Percentiles rank a stretch among this genome's conserved stretches.
phyloP scores from a whole-genome alignment of 352 stramenopile genomes.

The Globisporangium emineosum region DNA sequence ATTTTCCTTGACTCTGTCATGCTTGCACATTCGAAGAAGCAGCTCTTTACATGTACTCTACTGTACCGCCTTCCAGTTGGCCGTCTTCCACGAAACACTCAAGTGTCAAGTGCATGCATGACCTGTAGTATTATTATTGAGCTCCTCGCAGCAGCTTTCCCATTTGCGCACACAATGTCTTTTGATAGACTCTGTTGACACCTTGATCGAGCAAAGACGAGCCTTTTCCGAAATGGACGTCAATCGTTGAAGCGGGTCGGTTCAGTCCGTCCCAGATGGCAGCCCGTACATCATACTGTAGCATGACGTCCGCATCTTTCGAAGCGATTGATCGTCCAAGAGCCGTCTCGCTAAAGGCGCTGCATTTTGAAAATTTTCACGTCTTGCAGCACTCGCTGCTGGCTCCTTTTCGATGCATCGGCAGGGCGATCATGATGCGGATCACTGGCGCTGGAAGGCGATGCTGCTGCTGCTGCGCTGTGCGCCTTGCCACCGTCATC shows the following conservation, averaged over 20 bases:
- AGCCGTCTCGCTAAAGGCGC: slow-evolving; percentile 12
- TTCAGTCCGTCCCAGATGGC: neutral
- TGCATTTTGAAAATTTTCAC: slow-evolving; percentile 70
- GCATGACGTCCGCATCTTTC: neutral
- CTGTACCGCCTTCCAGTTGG: too few relatives aligned
- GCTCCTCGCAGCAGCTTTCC: too few relatives aligned
- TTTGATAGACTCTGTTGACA: neutral
- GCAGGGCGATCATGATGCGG: neutral
- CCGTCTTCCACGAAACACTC: too few relatives aligned
- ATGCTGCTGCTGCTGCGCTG: neutral
- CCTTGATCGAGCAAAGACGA: neutral
- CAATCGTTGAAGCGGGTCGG: neutral
- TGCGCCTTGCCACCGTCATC: neutral
- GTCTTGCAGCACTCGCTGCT: slow-evolving; percentile 46
- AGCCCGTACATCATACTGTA: neutral
- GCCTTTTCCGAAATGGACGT: neutral
- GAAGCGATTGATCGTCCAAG: neutral
- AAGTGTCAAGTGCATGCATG: too few relatives aligned
- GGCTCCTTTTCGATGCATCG: slow-evolving; percentile 1
- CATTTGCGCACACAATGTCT: neutral
- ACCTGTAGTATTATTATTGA: too few relatives aligned
- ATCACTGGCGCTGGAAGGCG: neutral
- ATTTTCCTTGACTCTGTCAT: neutral
- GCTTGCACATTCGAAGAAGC: neutral
- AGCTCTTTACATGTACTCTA: neutral